phyloP scores from a whole-genome alignment of 495 filamentous ascomycete genomes.

The Neurospora terricola region DNA sequence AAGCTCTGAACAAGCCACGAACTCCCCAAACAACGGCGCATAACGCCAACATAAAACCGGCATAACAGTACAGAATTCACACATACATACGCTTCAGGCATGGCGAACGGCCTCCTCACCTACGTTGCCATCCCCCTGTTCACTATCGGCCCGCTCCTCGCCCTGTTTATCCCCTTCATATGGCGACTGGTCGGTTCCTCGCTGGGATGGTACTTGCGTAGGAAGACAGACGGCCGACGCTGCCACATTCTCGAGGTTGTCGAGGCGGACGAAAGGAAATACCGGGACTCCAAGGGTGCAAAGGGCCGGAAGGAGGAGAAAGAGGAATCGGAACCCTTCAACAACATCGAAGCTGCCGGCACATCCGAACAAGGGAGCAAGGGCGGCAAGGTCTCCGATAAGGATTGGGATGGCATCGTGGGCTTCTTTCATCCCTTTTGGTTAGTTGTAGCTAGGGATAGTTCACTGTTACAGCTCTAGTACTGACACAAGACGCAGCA shows the following conservation, averaged over 20 bases:
- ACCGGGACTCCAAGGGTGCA: conserved; percentile 23
- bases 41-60: neutral
- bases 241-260: conserved; percentile 51
- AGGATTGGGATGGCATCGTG: conserved; percentile 71
- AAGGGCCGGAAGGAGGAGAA: conserved; percentile 22
- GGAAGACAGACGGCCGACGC: conserved; percentile 53
- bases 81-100: neutral
- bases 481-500: conserved; percentile 39
- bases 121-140: conserved; percentile 12
- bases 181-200: conserved; percentile 32
- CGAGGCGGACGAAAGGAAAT: conserved; percentile 49
- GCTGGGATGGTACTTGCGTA: conserved; percentile 56
- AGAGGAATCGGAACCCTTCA: conserved; percentile 44
- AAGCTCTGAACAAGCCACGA: neutral
- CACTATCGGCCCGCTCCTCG: conserved; percentile 18
- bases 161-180: conserved; percentile 22
- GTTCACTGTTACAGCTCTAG: neutral
- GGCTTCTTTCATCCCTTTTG: conserved; percentile 98
- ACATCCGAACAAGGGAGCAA: conserved; percentile 21
- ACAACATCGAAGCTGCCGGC: conserved; percentile 49
- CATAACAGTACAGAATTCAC: neutral
- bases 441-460: conserved; percentile 32
- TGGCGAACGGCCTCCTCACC: conserved; percentile 5
- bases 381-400: conserved; percentile 32
- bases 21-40: neutral